Evolutionary conservation across 768 basidiomycete genomes (phyloP).

Genomic region (Suillus spraguei): DNA sequence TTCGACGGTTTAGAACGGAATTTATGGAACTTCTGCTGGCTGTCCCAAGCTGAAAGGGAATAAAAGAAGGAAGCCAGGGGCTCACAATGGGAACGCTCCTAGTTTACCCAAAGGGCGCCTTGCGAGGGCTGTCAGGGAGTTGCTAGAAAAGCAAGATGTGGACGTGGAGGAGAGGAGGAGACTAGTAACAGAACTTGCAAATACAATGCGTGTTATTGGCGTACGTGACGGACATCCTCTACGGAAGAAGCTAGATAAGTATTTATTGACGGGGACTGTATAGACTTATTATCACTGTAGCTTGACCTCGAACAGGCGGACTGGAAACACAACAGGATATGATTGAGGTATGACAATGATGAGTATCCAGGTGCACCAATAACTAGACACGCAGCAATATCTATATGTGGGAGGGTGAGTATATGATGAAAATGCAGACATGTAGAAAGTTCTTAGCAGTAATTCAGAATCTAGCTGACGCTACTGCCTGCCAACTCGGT

Average conservation of each 20-base stretch:
- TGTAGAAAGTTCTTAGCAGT: not conserved
- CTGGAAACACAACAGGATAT: not conserved
- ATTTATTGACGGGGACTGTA: constrained; percentile 28
- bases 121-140: constrained; percentile 65
- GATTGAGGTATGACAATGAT: not conserved
- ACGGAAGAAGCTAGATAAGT: constrained; percentile 69
- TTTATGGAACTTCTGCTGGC: constrained; percentile 70
- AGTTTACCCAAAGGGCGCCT: constrained; percentile 62
- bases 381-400: not conserved
- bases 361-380: not conserved
- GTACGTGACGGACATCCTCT: constrained; percentile 67
- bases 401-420: not conserved
- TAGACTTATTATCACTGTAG: not conserved
- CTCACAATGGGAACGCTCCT: constrained; percentile 43
- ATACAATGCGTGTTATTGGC: constrained; percentile 52
- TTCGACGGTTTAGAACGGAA: constrained; percentile 72
- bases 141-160: constrained; percentile 56
- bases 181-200: constrained; percentile 54
- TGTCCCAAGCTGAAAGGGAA: constrained; percentile 58
- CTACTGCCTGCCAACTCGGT: constrained; percentile 55
- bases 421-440: not conserved
- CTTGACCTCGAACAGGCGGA: not conserved
- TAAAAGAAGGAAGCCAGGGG: constrained; percentile 51
- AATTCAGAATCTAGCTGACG: constrained; percentile 30
- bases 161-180: constrained; percentile 47